Evolutionary conservation across 495 filamentous ascomycete genomes (phyloP), one percentile per base, ranked within the genome.

Genomic region (Rostrohypoxylon terebratum): DNA sequence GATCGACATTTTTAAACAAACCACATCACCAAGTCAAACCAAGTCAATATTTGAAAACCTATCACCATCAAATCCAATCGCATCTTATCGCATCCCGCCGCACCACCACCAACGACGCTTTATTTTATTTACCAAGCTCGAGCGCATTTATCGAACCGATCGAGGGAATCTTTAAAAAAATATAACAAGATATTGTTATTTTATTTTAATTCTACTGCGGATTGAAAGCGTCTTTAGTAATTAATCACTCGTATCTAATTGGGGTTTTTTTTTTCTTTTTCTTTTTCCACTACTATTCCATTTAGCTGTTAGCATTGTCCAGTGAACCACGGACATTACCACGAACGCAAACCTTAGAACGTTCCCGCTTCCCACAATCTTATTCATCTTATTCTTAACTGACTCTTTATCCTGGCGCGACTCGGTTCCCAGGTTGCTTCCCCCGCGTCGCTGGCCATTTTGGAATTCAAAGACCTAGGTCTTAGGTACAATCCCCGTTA

Each of bases 11-110:
- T 71, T 74, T 74, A 69, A 74, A 74, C 66, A 69, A 69, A 74
- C 62, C 71, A 74, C 71, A 69, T 69, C 71, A 74, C 62, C 61
- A 69, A 65, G 71, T 74, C 71, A 74, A 74, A 74, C 62, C 61
- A 69, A 65, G 71, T 74, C 71, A 74, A 74, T 74, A 74, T 74
- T 72, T 66, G 61, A 74, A 69, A 74, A 62, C 40, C 20, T 18
- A 53, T 57, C 53, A 47, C 69, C 34, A 53, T 53, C 48, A 53
- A 53, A 55, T 55, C 38, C 23, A 31, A 60, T 45, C 38, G 55
- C 33, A 68, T 62, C 47, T 16, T 42, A 51, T 23, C 65, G 16
- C 63, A 66, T 59, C 34, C 25, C 55, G 42, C 51, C 51, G 51
- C 51, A 55, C 51, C 34, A 55, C 51, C 28, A 55, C 50, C 11